phyloP scores from a whole-genome alignment of 2,329 filamentous ascomycete species.

The Apiospora malaysiana region DNA sequence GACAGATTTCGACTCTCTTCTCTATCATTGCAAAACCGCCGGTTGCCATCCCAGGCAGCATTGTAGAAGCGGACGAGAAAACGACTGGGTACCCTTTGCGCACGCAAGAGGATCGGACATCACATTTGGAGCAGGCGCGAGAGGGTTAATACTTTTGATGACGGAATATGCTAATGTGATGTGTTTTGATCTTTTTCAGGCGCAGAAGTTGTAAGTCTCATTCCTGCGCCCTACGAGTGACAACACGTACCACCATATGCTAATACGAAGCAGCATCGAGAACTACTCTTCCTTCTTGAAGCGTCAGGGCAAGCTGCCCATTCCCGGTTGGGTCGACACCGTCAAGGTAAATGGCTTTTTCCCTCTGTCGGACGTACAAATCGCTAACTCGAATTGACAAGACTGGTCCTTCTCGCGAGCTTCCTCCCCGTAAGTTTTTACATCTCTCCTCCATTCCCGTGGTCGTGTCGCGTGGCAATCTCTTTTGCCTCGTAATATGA shows the following conservation, averaged over 20 bases:
- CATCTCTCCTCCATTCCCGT: neutral
- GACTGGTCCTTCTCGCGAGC: conserved; percentile 95
- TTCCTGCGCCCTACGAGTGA: too few species aligned
- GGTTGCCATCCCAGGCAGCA: conserved; percentile 27
- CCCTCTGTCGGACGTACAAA: too few species aligned
- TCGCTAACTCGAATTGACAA: conserved; percentile 87
- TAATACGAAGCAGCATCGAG: conserved; percentile 57
- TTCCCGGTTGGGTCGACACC: conserved; percentile 66
- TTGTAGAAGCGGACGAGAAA: conserved; percentile 23
- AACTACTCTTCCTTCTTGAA: conserved; percentile 90
- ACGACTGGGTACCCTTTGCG: neutral
- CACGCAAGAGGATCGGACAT: conserved; percentile 33
- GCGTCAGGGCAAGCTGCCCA: conserved; percentile 91
- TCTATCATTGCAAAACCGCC: conserved; percentile 8
- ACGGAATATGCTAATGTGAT: conserved; percentile 75
- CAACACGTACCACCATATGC: too few species aligned
- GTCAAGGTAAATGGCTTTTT: neutral
- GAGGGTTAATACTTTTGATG: conserved; percentile 75
- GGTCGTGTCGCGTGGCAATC: neutral
- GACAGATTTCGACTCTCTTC: neutral
- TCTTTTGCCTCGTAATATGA: conserved; percentile 44
- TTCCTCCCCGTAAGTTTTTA: conserved; percentile 70
- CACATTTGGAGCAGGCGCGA: conserved; percentile 67
- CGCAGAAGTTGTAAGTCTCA: conserved; percentile 71
- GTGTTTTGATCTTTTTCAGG: conserved; percentile 55